Conservation (phyloP, 1,284 basidiomycete species). For the Wallemia mellicola region DNA sequence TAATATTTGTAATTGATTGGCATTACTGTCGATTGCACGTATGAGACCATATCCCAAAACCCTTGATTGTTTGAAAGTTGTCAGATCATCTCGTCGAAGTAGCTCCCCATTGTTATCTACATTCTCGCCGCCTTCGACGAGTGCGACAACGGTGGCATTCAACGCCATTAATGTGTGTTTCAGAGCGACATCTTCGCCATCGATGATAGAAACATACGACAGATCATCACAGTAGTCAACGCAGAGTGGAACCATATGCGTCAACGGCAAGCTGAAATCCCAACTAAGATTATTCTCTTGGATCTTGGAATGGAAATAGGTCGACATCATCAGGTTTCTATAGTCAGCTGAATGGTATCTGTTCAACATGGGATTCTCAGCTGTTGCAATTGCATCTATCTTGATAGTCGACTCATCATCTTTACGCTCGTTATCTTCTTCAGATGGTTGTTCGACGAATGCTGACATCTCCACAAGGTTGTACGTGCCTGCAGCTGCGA, state of each 20-base stretch:
- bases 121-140: slow-evolving; percentile 18
- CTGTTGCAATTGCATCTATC: slow-evolving; percentile 13
- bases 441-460: not conserved
- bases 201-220: slow-evolving; percentile 30
- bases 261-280: slow-evolving; percentile 37
- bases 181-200: slow-evolving; percentile 37
- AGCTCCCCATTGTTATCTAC: not conserved
- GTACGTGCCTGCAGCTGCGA: slow-evolving; percentile 33
- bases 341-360: slow-evolving; percentile 41
- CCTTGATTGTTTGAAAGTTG: slow-evolving; percentile 15
- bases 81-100: not conserved
- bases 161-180: slow-evolving; percentile 37
- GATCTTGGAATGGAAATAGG: slow-evolving; percentile 47
- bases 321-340: slow-evolving; percentile 37
- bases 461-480: slow-evolving; percentile 3
- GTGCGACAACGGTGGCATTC: slow-evolving; percentile 49
- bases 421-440: not conserved
- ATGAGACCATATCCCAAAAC: slow-evolving; percentile 43
- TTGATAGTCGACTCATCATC: slow-evolving; percentile 1
- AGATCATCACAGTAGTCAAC: slow-evolving; percentile 27
- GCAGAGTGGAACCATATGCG: slow-evolving; percentile 34
- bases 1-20: slow-evolving; percentile 29
- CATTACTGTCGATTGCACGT: slow-evolving; percentile 18
- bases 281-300: slow-evolving; percentile 19
- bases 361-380: slow-evolving; percentile 14